Evolutionary conservation across 768 basidiomycete species (phyloP), one percentile per base, ranked within the genome.

Genomic region (Multifurca ochricompacta): DNA sequence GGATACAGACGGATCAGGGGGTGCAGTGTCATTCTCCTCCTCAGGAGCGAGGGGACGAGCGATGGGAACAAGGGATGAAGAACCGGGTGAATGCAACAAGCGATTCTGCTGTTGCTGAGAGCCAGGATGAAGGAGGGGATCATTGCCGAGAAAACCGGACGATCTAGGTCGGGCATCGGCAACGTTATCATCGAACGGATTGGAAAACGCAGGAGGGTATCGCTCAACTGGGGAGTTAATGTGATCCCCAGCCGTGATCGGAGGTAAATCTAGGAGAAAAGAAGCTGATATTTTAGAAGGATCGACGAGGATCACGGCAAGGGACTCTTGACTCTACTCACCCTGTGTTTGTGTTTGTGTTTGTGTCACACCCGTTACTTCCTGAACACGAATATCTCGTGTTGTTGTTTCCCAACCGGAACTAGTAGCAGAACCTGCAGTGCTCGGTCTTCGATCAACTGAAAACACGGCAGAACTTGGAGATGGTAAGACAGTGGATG

Each of bases 1-100:
- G 62, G 62, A 62, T 19, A 59, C 48, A n/a, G 62, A 61, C 11
- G 62, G 51, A 32, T 59, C 60, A 10, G 40, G 41, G 16, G 51
- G 28, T 1, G 43, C 9, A 1, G 39, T n/a, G 25, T 66, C 65
- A 6, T 50, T 50, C 16, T 65, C 63, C 9, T 64, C 61, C 47
- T 65, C 65, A 56, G 59, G 19, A 47, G 49, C 39, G 53, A 49
- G 25, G 53, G 56, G 28, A 62, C 56, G 59, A 25, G 47, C 41
- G 27, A 52, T 34, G 9, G 58, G 58, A 21, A 48, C 37, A 31
- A 55, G 48, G 27, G 54, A 47, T 3, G 51, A 61, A 39, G 40
- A 48, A 50, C 23, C 23, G 40, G 57, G 48, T 30, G 56, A 50
- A 51, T 51, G 53, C 34, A 55, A n/a, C 34, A 55, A n/a, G 21